phyloP scores from a whole-genome alignment of 805 yeast genomes.

The Scheffersomyces spartinae region DNA sequence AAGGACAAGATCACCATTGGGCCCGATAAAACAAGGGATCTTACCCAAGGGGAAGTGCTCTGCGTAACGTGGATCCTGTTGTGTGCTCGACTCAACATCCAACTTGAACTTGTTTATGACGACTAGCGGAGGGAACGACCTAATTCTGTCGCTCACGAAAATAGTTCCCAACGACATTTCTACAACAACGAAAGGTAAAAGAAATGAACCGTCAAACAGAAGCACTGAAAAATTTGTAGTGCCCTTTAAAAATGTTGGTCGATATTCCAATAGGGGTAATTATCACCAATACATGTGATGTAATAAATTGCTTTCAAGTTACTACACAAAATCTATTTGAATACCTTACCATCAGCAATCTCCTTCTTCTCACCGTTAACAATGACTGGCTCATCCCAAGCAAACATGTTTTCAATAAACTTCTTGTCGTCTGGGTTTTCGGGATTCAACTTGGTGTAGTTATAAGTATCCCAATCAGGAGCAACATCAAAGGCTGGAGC shows the following conservation, averaged over 20 bases:
- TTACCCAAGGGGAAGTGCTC: constrained; percentile 52
- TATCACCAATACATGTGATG: too few relatives aligned
- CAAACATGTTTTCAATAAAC: constrained; percentile 34
- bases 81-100: constrained; percentile 41
- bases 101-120: constrained; percentile 48
- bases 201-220: too few relatives aligned
- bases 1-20: constrained; percentile 62
- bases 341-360: constrained; percentile 38
- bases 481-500: constrained; percentile 95
- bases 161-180: too few relatives aligned
- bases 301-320: too few relatives aligned
- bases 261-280: too few relatives aligned
- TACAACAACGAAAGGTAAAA: too few relatives aligned
- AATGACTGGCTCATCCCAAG: constrained; percentile 37
- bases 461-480: constrained; percentile 93
- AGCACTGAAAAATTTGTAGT: too few relatives aligned
- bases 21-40: constrained; percentile 60
- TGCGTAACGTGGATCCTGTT: constrained; percentile 28
- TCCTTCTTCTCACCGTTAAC: constrained; percentile 32
- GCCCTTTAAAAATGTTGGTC: too few relatives aligned
- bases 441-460: constrained; percentile 30
- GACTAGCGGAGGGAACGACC: too few relatives aligned
- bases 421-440: constrained; percentile 19
- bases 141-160: too few relatives aligned
- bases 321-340: constrained; percentile 29